Conservation (phyloP, 768 basidiomycete species). For the Pleurotus ostreatus region DNA sequence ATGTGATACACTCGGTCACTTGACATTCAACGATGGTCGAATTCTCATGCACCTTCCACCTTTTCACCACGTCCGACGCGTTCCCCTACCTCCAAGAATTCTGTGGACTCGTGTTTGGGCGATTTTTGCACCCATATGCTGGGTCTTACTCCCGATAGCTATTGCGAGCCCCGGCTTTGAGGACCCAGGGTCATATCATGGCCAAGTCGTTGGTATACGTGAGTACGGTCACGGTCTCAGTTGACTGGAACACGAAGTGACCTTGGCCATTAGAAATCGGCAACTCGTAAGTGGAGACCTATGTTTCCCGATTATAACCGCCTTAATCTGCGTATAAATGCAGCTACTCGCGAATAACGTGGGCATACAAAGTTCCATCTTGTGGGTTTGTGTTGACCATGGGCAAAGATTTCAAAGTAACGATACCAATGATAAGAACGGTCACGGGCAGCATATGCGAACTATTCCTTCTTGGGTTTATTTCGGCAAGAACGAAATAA, state of each 20-base stretch:
- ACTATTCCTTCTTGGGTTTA: constrained; percentile 2
- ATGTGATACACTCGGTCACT: no score
- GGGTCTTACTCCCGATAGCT: not conserved
- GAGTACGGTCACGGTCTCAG: not conserved
- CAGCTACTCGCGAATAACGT: constrained; percentile 1
- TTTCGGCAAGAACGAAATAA: not conserved
- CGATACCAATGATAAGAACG: not conserved
- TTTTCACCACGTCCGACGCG: no score
- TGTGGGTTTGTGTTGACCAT: not conserved
- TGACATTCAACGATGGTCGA: no score
- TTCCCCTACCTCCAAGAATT: no score
- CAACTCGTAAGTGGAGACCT: not conserved
- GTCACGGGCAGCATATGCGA: not conserved
- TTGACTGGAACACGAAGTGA: no score
- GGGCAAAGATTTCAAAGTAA: not conserved
- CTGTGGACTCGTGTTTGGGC: no score
- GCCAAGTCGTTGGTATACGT: constrained; percentile 3
- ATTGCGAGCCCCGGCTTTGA: not conserved
- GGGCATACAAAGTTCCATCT: not conserved
- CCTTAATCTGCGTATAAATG: not conserved
- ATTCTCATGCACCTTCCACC: no score
- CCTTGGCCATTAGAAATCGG: not conserved
- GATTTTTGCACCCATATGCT: no score
- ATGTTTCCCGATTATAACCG: not conserved
- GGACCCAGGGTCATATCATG: not conserved